phyloP scores from a whole-genome alignment of 805 yeast genomes.

The Wickerhamiella kurtzmanii region DNA sequence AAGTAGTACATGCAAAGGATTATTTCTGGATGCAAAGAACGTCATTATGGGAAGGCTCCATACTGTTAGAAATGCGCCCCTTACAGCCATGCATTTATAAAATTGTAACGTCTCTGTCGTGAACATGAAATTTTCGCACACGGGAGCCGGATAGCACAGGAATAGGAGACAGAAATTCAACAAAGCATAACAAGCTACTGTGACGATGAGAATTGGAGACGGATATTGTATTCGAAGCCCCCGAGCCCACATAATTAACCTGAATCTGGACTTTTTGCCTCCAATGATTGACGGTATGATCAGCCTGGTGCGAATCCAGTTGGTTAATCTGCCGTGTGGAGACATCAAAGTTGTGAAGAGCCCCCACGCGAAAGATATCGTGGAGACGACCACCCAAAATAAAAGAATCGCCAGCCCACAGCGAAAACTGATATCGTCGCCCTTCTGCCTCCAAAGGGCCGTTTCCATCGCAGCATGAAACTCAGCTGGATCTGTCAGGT shows the following conservation, averaged over 20 bases:
- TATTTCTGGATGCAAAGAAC: slow-evolving; percentile 55
- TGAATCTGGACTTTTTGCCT: too few relatives aligned
- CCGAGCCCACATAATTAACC: slow-evolving; percentile 3
- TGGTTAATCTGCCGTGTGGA: neutral
- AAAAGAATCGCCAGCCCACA: slow-evolving; percentile 10
- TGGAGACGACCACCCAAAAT: slow-evolving; percentile 8
- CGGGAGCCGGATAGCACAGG: slow-evolving; percentile 7
- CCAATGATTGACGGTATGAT: slow-evolving; percentile 5
- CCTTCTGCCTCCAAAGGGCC: slow-evolving; percentile 9
- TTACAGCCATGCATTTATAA: slow-evolving; percentile 11
- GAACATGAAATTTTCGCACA: slow-evolving; percentile 10
- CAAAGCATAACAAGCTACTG: slow-evolving; percentile 23
- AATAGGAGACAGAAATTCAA: slow-evolving; percentile 22
- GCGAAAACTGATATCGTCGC: slow-evolving; percentile 5
- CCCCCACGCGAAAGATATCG: neutral
- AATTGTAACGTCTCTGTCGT: slow-evolving; percentile 15
- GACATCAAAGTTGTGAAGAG: neutral
- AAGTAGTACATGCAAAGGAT: slow-evolving; percentile 39
- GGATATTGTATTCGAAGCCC: slow-evolving; percentile 21
- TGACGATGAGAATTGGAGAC: slow-evolving; percentile 26
- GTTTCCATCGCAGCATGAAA: slow-evolving; percentile 7
- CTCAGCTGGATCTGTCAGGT: neutral
- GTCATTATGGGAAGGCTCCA: slow-evolving; percentile 35
- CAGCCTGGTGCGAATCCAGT: slow-evolving; percentile 3
- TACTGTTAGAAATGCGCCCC: slow-evolving; percentile 17